A percentile compares a stretch with the other conserved stretches of the same genome.
phyloP scores from a whole-genome alignment of 75 land plant genomes.

The Cunninghamia lanceolata region DNA sequence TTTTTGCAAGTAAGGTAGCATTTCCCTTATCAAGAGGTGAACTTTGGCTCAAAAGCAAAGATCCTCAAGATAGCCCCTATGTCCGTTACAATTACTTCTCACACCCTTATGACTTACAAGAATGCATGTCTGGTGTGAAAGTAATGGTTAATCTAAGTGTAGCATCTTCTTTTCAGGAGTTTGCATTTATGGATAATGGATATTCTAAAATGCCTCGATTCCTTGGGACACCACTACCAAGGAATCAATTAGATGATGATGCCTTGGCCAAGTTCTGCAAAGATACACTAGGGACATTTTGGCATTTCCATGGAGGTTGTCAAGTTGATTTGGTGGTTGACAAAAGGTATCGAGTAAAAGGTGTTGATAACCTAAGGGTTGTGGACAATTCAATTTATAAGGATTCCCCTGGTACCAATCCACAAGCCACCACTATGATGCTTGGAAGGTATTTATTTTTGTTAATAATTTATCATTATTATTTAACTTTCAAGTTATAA shows the following conservation, averaged over 20 bases:
- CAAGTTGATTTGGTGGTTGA: too few relatives aligned
- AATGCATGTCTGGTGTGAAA: not conserved
- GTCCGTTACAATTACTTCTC: not conserved
- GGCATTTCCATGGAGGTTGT: too few relatives aligned
- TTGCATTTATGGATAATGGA: not conserved
- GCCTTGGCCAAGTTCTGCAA: conserved; percentile 55
- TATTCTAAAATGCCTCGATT: not conserved
- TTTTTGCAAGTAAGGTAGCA: not conserved
- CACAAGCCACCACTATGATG: too few relatives aligned
- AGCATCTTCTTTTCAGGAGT: not conserved
- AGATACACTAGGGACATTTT: conserved; percentile 46
- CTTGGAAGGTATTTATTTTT: too few relatives aligned
- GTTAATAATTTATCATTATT: too few relatives aligned
- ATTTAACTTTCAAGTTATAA: too few relatives aligned
- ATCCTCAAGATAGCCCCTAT: not conserved
- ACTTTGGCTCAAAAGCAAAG: not conserved
- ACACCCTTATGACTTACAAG: not conserved
- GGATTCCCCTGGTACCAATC: too few relatives aligned
- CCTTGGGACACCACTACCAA: conserved; percentile 24
- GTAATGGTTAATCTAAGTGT: not conserved
- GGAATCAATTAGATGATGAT: conserved; percentile 16
- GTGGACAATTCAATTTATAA: too few relatives aligned
- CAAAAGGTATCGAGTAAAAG: too few relatives aligned
- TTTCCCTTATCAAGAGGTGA: not conserved
- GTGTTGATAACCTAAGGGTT: too few relatives aligned